Evolutionary conservation across 2,329 filamentous ascomycete genomes (phyloP).

Genomic region (Metarhizium robertsii): DNA sequence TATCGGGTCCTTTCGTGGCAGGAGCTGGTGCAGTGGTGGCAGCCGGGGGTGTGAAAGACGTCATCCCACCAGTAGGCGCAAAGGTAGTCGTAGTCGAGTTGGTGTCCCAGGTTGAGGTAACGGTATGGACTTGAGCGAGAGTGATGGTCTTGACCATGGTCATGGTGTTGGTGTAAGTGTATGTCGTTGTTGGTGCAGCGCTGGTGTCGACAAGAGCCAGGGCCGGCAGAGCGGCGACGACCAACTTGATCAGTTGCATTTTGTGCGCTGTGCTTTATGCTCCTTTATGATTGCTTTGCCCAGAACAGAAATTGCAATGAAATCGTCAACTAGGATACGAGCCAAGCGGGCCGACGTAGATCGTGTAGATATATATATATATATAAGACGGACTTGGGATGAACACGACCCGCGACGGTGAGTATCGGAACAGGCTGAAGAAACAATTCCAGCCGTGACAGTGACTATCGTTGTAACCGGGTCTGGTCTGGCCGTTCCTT

Average conservation of each 20-base stretch:
- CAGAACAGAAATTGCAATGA: no score
- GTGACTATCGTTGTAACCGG: neutral
- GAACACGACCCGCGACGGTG: no score
- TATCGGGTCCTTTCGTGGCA: constrained; percentile 27
- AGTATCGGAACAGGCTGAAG: no score
- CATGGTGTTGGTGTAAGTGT: constrained; percentile 39
- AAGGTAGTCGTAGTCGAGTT: constrained; percentile 26
- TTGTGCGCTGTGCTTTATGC: neutral
- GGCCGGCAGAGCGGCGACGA: constrained; percentile 43
- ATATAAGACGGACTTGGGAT: no score
- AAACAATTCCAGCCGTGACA: neutral
- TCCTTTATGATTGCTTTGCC: neutral
- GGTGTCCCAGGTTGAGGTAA: constrained; percentile 20
- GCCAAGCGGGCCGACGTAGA: no score
- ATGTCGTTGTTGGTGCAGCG: constrained; percentile 28
- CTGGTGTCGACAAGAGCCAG: constrained; percentile 37
- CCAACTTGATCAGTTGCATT: constrained; percentile 27
- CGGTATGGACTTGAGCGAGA: constrained; percentile 35
- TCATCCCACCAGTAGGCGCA: constrained; percentile 16
- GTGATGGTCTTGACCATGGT: constrained; percentile 43
- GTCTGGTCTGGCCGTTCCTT: neutral
- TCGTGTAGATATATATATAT: no score
- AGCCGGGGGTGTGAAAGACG: constrained; percentile 14
- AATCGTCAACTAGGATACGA: no score
- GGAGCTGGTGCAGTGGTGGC: constrained; percentile 13